Evolutionary conservation across 768 basidiomycete genomes (phyloP).

Genomic region (Boletus rubropictus): DNA sequence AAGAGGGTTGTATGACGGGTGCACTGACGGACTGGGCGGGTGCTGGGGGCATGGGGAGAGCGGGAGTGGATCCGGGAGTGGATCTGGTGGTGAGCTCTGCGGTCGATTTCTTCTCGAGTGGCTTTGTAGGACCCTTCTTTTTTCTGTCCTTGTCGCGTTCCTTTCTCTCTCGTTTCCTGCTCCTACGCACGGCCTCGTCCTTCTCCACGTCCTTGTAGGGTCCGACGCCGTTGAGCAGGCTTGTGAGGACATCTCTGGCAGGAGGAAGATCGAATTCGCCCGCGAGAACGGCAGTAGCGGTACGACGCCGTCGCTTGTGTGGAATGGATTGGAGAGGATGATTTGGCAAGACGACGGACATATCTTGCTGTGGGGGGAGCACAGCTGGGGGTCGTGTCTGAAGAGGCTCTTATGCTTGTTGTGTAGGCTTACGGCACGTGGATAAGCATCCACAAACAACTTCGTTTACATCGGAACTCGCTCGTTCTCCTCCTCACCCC

Average conservation of each 20-base stretch:
- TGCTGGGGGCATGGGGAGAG: conserved; percentile 12
- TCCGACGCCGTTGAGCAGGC: conserved; percentile 69
- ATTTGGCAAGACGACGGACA: conserved; percentile 20
- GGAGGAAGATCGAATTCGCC: conserved; percentile 68
- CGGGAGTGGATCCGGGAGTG: conserved; percentile 17
- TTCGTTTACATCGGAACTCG: conserved; percentile 31
- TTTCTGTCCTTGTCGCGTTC: conserved; percentile 49
- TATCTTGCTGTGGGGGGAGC: conserved; percentile 14
- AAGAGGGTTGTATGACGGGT: conserved; percentile 35
- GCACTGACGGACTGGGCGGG: conserved; percentile 26
- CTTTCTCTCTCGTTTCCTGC: conserved; percentile 44
- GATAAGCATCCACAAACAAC: conserved; percentile 34
- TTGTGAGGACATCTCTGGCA: conserved; percentile 70
- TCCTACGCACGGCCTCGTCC: conserved; percentile 51
- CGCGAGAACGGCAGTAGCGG: conserved; percentile 70
- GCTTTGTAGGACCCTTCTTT: conserved; percentile 33
- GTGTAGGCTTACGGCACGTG: conserved; percentile 33
- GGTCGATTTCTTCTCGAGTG: conserved; percentile 31
- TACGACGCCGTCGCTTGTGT: conserved; percentile 44
- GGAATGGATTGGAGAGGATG: conserved; percentile 14
- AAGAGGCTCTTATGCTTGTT: conserved; percentile 32
- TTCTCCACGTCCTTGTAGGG: conserved; percentile 60
- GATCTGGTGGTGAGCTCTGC: conserved; percentile 12
- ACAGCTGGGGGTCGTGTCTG: conserved; percentile 32
- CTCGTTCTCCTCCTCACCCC: neutral